These are phyloP conservation scores for Austroboletus niveus DNA, from an alignment of 1,284 basidiomycete species.

Conservation along the genomic window DNA sequence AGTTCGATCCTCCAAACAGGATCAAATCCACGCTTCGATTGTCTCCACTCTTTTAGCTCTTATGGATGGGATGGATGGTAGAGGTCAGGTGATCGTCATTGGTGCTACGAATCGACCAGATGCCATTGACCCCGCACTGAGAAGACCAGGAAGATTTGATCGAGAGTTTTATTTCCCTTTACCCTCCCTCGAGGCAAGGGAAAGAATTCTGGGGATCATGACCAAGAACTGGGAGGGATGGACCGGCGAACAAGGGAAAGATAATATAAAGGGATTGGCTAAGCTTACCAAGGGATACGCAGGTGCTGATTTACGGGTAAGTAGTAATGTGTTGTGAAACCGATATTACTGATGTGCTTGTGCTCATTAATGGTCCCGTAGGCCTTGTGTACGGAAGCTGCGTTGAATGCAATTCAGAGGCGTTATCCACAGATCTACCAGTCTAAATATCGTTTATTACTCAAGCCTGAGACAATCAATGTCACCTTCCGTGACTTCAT, in stretches of 20 bases:
- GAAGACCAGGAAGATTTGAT: slow-evolving; percentile 95
- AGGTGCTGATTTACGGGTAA: slow-evolving; percentile 91
- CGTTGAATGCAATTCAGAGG: slow-evolving; percentile 94
- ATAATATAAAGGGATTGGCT: slow-evolving; percentile 71
- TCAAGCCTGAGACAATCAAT: slow-evolving; percentile 85
- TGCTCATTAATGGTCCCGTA: slow-evolving; percentile 30
- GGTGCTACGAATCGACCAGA: slow-evolving; percentile 98
- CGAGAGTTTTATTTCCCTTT: slow-evolving; percentile 98
- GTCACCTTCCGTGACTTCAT: slow-evolving; percentile 94
- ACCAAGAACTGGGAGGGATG: slow-evolving; percentile 90
- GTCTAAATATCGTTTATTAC: slow-evolving; percentile 80
- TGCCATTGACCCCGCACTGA: slow-evolving; percentile 92
- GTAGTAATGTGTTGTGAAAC: slow-evolving; percentile 28
- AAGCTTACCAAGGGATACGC: slow-evolving; percentile 97
- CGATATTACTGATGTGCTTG: slow-evolving; percentile 3
- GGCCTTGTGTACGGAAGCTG: slow-evolving; percentile 95
- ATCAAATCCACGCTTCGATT: slow-evolving; percentile 98
- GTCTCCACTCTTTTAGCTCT: slow-evolving; percentile 95
- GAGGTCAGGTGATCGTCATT: slow-evolving; percentile 96
- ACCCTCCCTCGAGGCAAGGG: slow-evolving; percentile 81
- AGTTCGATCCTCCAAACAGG: slow-evolving; percentile 96
- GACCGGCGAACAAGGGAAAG: slow-evolving; percentile 56
- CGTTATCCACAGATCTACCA: slow-evolving; percentile 98
- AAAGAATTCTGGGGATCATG: slow-evolving; percentile 91
- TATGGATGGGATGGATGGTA: slow-evolving; percentile 99